Percentiles rank a stretch among this genome's conserved stretches.
These are phyloP conservation scores for Amborella trichopoda DNA, from an alignment of 164 flowering plant species.

Conservation along the genomic window DNA sequence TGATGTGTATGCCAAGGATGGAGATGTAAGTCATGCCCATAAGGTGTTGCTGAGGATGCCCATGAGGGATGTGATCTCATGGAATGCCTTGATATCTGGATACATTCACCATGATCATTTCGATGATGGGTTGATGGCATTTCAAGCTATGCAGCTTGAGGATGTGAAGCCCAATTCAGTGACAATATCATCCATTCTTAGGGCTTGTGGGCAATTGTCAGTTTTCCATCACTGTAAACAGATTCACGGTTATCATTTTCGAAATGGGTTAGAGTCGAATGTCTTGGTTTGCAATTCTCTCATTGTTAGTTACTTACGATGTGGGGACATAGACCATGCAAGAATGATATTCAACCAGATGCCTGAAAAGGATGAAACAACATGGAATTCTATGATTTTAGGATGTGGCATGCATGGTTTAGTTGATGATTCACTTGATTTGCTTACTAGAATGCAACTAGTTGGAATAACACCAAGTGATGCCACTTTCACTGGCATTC, in stretches of 20 bases:
- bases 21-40: conserved; percentile 18
- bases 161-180: conserved; percentile 22
- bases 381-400: conserved; percentile 33
- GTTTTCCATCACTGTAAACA: conserved; percentile 20
- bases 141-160: conserved; percentile 23
- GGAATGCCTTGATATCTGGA: conserved; percentile 36
- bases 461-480: conserved; percentile 22
- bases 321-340: conserved; percentile 28
- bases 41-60: conserved; percentile 17
- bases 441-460: conserved; percentile 21
- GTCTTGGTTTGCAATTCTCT: conserved; percentile 32
- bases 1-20: conserved; percentile 31
- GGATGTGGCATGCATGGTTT: conserved; percentile 30
- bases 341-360: conserved; percentile 17
- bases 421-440: conserved; percentile 15
- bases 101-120: conserved; percentile 19
- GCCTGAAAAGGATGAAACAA: conserved; percentile 20
- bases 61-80: conserved; percentile 24
- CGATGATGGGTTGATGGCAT: conserved; percentile 20
- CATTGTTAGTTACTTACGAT: conserved; percentile 29
- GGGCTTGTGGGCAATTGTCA: conserved; percentile 21
- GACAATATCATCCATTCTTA: conserved; percentile 20
- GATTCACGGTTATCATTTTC: conserved; percentile 22
- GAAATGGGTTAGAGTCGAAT: conserved; percentile 16
- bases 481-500: conserved; percentile 22